Conservation (phyloP, 371 early-diverging fungal genomes). For the Rhizopus microsporus region DNA sequence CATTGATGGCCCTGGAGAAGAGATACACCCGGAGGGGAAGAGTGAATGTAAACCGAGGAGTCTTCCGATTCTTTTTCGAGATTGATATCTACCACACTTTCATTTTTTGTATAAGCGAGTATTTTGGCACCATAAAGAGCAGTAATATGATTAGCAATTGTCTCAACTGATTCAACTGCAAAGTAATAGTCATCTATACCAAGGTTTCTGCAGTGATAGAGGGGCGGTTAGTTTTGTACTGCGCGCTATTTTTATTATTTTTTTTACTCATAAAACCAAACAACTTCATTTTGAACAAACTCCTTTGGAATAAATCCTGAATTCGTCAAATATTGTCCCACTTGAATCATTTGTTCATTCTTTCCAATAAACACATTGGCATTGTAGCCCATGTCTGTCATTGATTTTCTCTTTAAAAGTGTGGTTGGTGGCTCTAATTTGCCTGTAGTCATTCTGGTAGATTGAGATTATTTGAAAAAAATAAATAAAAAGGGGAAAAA, state of each 20-base stretch:
- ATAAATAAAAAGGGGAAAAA: too few species aligned
- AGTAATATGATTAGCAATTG: constrained; percentile 95
- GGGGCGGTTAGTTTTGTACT: too few species aligned
- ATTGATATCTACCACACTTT: constrained; percentile 83
- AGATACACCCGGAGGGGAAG: constrained; percentile 92
- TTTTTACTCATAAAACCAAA: constrained; percentile 92
- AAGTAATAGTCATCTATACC: constrained; percentile 99
- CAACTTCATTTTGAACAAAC: constrained; percentile 87
- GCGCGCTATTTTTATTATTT: constrained; percentile 2
- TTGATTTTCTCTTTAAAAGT: too few species aligned
- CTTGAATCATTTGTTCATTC: constrained; percentile 87
- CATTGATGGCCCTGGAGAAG: constrained; percentile 84
- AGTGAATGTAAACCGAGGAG: constrained; percentile 95
- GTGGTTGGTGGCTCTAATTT: too few species aligned
- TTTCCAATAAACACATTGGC: constrained; percentile 86
- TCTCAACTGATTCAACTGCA: constrained; percentile 84
- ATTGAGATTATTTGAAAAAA: too few species aligned
- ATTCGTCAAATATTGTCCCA: constrained; percentile 77
- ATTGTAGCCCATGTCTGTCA: constrained; percentile 55
- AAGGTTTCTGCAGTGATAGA: constrained; percentile 71
- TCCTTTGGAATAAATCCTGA: constrained; percentile 91
- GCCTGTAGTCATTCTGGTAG: too few species aligned
- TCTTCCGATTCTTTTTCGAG: constrained; percentile 90
- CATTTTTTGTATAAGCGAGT: constrained; percentile 86
- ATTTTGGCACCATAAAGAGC: constrained; percentile 95